Evolutionary conservation across 257 asterid species (phyloP).

Genomic region (Linderniella brevidens): DNA sequence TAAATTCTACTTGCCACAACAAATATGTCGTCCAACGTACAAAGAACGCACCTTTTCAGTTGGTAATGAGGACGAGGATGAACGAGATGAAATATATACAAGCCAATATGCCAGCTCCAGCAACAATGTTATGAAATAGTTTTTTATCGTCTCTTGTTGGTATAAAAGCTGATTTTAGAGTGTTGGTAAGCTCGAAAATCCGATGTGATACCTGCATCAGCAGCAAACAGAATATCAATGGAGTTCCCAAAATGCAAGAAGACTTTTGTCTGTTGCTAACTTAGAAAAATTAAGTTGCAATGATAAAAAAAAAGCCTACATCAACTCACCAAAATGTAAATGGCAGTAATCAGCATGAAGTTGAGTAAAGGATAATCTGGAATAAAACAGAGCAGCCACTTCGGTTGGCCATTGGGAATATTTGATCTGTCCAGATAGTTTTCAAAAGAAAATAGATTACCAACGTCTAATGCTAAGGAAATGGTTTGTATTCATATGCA

Average conservation of each 20-base stretch:
- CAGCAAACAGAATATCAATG: slow-evolving; percentile 18
- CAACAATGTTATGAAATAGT: slow-evolving; percentile 45
- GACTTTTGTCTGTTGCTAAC: too few relatives aligned
- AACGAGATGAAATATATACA: slow-evolving; percentile 46
- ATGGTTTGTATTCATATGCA: too few relatives aligned
- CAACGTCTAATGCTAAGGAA: too few relatives aligned
- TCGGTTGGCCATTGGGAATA: slow-evolving; percentile 88
- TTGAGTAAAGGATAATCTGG: slow-evolving; percentile 95
- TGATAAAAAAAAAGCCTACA: not conserved
- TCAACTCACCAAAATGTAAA: slow-evolving; percentile 58
- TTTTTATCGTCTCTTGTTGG: slow-evolving; percentile 63
- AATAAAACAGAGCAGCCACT: slow-evolving; percentile 80
- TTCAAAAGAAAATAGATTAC: too few relatives aligned
- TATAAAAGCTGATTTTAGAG: slow-evolving; percentile 61
- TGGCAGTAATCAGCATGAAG: slow-evolving; percentile 83
- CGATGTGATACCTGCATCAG: slow-evolving; percentile 30
- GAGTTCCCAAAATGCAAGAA: too few relatives aligned
- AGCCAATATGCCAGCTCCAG: slow-evolving; percentile 38
- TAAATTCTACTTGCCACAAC: too few relatives aligned
- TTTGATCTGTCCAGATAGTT: slow-evolving; percentile 46
- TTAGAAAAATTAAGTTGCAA: not conserved
- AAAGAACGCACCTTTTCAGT: too few relatives aligned
- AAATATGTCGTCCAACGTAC: too few relatives aligned
- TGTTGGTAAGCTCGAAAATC: slow-evolving; percentile 80
- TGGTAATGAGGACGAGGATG: slow-evolving; percentile 48